Evolutionary conservation across 306 rosid genomes (phyloP).

Genomic region (Cicer bijugum): DNA sequence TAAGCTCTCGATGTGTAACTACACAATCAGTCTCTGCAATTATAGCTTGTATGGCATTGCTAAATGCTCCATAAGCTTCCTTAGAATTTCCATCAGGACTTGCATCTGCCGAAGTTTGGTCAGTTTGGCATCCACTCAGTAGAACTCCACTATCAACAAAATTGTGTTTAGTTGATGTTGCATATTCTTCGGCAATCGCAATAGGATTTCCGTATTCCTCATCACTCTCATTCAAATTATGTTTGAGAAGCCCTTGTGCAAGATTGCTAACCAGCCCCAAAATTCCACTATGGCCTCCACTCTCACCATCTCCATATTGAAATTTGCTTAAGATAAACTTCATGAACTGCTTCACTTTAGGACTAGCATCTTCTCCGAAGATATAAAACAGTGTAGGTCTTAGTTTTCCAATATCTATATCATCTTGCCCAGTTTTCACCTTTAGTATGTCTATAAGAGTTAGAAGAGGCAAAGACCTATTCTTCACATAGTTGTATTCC

Average conservation of each 20-base stretch:
- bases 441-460: constrained; percentile 70
- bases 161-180: constrained; percentile 53
- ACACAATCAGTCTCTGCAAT: constrained; percentile 55
- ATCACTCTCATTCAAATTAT: constrained; percentile 53
- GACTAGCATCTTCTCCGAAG: constrained; percentile 77
- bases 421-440: constrained; percentile 72
- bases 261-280: constrained; percentile 64
- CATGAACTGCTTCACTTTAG: constrained; percentile 83
- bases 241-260: constrained; percentile 65
- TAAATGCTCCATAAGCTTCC: constrained; percentile 74
- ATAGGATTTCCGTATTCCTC: constrained; percentile 58
- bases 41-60: constrained; percentile 71
- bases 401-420: constrained; percentile 70
- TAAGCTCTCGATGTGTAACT: constrained; percentile 63
- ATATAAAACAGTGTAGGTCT: constrained; percentile 66
- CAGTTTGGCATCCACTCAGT: constrained; percentile 79
- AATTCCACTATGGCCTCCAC: constrained; percentile 50
- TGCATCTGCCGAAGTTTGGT: constrained; percentile 85
- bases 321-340: constrained; percentile 60
- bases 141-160: constrained; percentile 61
- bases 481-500: constrained; percentile 51
- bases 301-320: constrained; percentile 42
- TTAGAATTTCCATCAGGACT: constrained; percentile 56
- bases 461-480: constrained; percentile 60
- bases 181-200: constrained; percentile 53